Evolutionary conservation across 257 asterid species (phyloP).

Genomic region (Catharanthus roseus): DNA sequence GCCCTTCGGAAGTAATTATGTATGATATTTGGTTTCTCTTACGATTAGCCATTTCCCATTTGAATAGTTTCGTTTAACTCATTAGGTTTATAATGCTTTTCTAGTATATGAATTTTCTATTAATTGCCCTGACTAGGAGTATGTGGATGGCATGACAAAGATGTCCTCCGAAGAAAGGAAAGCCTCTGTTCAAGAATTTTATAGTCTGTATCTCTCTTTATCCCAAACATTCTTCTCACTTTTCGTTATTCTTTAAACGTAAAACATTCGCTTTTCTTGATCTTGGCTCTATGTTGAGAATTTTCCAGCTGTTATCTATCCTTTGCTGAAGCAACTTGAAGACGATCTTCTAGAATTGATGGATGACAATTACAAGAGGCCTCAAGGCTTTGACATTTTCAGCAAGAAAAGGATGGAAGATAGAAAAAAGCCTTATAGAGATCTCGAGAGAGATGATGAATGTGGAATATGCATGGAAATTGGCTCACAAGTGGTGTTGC

Average conservation of each 20-base stretch:
- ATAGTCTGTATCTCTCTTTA: slow-evolving; percentile 30
- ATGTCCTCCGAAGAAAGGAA: slow-evolving; percentile 45
- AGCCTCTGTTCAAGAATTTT: slow-evolving; percentile 53
- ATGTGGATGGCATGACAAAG: slow-evolving; percentile 49
- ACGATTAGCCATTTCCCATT: too few species aligned
- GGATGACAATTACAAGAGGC: slow-evolving; percentile 29
- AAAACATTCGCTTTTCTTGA: not conserved
- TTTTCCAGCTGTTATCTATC: slow-evolving; percentile 59
- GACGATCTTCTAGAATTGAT: slow-evolving; percentile 33
- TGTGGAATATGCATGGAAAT: slow-evolving; percentile 73
- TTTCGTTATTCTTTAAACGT: not conserved
- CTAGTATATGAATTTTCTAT: not conserved
- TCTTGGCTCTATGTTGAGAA: slow-evolving; percentile 7
- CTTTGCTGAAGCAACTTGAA: slow-evolving; percentile 57
- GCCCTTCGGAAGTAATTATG: not conserved
- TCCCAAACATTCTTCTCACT: not conserved
- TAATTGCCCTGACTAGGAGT: slow-evolving; percentile 27
- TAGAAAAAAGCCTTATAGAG: slow-evolving; percentile 14
- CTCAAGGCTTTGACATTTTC: slow-evolving; percentile 13
- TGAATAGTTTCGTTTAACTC: not conserved
- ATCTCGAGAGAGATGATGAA: slow-evolving; percentile 42
- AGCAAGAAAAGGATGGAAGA: slow-evolving; percentile 15
- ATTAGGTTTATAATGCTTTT: not conserved
- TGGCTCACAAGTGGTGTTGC: slow-evolving; percentile 46
- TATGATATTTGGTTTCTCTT: too few species aligned